phyloP scores from a whole-genome alignment of 2,329 filamentous ascomycete species.

The Penicillium capsulatum region DNA sequence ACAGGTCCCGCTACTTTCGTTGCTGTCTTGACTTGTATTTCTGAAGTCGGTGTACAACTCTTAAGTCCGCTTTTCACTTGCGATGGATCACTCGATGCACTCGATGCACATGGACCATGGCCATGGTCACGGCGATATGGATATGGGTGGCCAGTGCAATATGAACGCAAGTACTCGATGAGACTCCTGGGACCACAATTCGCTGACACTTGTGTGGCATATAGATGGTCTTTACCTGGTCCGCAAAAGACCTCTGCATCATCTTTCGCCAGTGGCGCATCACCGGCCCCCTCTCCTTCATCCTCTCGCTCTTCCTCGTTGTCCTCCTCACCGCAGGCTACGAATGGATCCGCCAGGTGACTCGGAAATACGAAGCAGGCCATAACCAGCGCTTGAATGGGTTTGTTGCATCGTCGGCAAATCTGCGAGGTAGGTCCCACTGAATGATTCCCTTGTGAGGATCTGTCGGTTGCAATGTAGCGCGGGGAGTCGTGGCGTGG shows the following conservation, averaged over 20 bases:
- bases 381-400: conserved; percentile 49
- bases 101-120: conserved; percentile 57
- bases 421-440: conserved; percentile 29
- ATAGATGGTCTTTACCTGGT: conserved; percentile 98
- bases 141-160: conserved; percentile 66
- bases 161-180: conserved; percentile 70
- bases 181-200: not conserved
- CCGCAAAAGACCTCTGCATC: conserved; percentile 89
- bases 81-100: conserved; percentile 40
- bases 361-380: conserved; percentile 67
- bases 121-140: conserved; percentile 51
- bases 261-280: conserved; percentile 91
- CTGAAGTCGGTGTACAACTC: too few species aligned
- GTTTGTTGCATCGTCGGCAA: conserved; percentile 35
- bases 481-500: conserved; percentile 10
- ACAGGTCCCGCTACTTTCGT: not conserved
- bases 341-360: conserved; percentile 75
- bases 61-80: too few species aligned
- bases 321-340: conserved; percentile 85
- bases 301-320: conserved; percentile 78
- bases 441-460: not conserved
- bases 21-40: not conserved
- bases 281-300: conserved; percentile 65
- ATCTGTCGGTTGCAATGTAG: conserved; percentile 7
- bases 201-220: not conserved